phyloP scores from a whole-genome alignment of 768 basidiomycete species.

The Phallus indusiatus region DNA sequence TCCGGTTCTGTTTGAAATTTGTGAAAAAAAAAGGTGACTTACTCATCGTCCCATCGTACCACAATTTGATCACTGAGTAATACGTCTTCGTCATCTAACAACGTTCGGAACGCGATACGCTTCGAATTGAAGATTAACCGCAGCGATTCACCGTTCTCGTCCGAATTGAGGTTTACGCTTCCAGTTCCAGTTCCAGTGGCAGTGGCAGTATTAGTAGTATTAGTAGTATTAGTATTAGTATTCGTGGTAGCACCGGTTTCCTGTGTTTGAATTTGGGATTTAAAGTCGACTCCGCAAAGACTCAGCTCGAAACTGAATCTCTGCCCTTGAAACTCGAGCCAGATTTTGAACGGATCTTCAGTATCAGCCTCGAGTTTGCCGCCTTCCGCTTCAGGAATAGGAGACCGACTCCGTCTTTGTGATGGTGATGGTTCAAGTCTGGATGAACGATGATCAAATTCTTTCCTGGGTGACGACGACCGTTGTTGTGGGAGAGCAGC shows the following conservation, averaged over 20 bases:
- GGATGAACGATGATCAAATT: background rate
- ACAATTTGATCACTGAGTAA: slow-evolving; percentile 59
- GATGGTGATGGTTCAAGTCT: too few relatives aligned
- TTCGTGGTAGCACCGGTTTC: too few relatives aligned
- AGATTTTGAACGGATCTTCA: slow-evolving; percentile 52
- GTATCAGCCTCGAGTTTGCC: slow-evolving; percentile 51
- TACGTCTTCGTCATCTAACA: slow-evolving; percentile 56
- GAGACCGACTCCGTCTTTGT: slow-evolving; percentile 1
- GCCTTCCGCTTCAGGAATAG: slow-evolving; percentile 17
- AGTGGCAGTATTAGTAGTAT: too few relatives aligned
- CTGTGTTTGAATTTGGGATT: too few relatives aligned
- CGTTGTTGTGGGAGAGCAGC: slow-evolving; percentile 80
- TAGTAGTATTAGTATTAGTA: too few relatives aligned
- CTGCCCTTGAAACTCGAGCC: slow-evolving; percentile 52
- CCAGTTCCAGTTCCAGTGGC: too few relatives aligned
- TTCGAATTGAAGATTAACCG: slow-evolving; percentile 52
- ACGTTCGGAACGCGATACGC: slow-evolving; percentile 51
- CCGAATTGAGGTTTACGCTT: slow-evolving; percentile 5
- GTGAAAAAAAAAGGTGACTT: slow-evolving; percentile 24
- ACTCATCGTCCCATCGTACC: slow-evolving; percentile 66
- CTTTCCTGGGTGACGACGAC: too few relatives aligned
- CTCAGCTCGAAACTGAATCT: slow-evolving; percentile 68
- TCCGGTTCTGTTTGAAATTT: too few relatives aligned
- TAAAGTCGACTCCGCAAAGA: slow-evolving; percentile 42
- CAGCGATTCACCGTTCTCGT: slow-evolving; percentile 19